These are phyloP conservation scores for Elongisporangium undulatum DNA, from an alignment of 352 stramenopile genomes.

Conservation along the genomic window DNA sequence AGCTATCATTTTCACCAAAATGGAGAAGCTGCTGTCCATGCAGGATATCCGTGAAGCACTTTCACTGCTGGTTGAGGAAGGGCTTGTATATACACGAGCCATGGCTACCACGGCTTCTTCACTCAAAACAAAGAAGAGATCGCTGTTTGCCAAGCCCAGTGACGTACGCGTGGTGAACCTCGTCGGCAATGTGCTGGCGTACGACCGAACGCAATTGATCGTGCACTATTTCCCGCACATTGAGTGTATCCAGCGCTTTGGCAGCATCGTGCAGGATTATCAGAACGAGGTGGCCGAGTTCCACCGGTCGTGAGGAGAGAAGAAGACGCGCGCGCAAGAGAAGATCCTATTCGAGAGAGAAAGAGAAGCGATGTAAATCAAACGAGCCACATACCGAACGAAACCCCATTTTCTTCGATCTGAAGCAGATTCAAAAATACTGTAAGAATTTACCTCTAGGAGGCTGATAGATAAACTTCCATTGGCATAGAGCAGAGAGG, in stretches of 20 bases:
- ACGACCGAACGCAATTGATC: conserved; percentile 40
- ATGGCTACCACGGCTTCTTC: conserved; percentile 7
- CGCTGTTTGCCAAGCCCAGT: conserved; percentile 23
- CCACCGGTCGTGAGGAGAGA: conserved; percentile 1
- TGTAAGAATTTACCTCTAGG: too few species aligned
- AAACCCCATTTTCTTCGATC: conserved; percentile 1
- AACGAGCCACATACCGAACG: conserved; percentile 1
- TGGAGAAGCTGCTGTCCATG: conserved; percentile 59
- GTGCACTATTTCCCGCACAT: conserved; percentile 78
- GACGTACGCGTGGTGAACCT: conserved; percentile 33
- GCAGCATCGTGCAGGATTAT: conserved; percentile 24
- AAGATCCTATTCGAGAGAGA: not conserved
- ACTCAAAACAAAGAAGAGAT: conserved; percentile 1
- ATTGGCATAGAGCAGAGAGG: not conserved
- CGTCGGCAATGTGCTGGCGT: conserved; percentile 32
- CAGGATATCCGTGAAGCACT: conserved; percentile 75
- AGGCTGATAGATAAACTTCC: too few species aligned
- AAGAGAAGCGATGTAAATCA: not conserved
- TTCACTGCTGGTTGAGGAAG: conserved; percentile 63
- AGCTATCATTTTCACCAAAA: conserved; percentile 38
- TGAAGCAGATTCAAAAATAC: not conserved
- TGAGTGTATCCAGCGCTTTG: conserved; percentile 76
- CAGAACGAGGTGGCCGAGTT: conserved; percentile 10
- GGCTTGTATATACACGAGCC: conserved; percentile 57
- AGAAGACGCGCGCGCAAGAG: not conserved